Base-by-base conservation (phyloP, 345 rosid species). In the Melastoma malabathricum region DNA sequence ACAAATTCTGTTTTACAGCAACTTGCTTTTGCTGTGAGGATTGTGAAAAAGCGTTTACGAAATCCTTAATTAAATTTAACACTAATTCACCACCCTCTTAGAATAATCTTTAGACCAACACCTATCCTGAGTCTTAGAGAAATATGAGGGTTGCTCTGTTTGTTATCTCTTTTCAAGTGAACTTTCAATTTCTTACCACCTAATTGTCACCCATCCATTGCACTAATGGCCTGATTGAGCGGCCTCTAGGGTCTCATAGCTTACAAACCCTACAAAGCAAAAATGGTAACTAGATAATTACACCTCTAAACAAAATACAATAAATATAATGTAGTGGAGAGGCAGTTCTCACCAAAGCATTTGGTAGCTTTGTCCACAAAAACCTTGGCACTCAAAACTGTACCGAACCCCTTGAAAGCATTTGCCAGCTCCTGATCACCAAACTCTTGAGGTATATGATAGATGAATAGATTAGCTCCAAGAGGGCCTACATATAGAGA, bases 161-260 rank as follows among this genome's bases (percentile, higher is more conserved):
- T 85, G 73, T 79, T 88, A 75, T 93, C 94, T 78, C 95, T 84
- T 76, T 93, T 93, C 29, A 88, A 90, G 77, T 93, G 92, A 65
- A 93, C 97, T 70, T 93, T 93, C 86, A 93, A 66, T 73, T 83
- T 88, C 80, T 93, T 85, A 66, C 99, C 86, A 20, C 89, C 79
- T 79, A 93, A 75, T 73, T 81, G 95, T 65, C 53, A 67, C 62
- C 95, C 95, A 22, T 93, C 81, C 99, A 88, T 93, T 78, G 61
- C 56, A 61, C 44, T 66, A 70, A 93, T 93, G 4, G 94, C 97
- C n/a, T n/a, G n/a, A n/a, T n/a, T n/a, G n/a, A n/a, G n/a, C n/a
- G n/a, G n/a, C n/a, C n/a, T n/a, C n/a, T n/a, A n/a, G n/a, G n/a
- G n/a, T n/a, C n/a, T n/a, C n/a, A n/a, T n/a, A n/a, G n/a, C n/a